These are phyloP conservation scores for Geotrichum europaeum DNA, from an alignment of 1,139 yeast species.

Conservation along the genomic window DNA sequence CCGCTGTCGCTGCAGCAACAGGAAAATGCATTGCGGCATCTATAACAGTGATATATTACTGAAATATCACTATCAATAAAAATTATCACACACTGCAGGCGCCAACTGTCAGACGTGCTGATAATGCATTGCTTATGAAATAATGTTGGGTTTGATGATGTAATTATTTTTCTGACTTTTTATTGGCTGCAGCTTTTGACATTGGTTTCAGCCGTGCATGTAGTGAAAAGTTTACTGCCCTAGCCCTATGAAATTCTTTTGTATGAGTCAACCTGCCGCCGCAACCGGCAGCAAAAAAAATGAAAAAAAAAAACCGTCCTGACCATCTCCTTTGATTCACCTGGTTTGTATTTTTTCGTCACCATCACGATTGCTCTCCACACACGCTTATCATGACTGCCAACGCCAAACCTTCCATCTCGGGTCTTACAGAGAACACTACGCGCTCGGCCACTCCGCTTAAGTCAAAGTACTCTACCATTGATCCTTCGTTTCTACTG, in stretches of 20 bases:
- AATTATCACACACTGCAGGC: background rate
- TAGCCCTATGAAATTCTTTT: background rate
- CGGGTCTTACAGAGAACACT: constrained; percentile 21
- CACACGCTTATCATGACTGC: background rate
- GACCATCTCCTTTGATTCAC: background rate
- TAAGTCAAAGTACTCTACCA: constrained; percentile 15
- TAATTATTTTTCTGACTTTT: too few relatives aligned
- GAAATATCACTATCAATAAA: background rate
- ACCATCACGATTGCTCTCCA: background rate
- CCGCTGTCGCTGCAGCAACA: background rate
- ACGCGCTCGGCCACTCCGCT: background rate
- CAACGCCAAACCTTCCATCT: constrained; percentile 1
- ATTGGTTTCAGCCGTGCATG: background rate
- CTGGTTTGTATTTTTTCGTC: background rate
- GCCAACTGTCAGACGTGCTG: background rate
- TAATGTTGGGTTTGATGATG: too few relatives aligned
- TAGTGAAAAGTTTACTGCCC: background rate
- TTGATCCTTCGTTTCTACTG: constrained; percentile 25
- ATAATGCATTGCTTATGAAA: background rate
- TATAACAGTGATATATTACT: background rate
- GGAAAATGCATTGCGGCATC: background rate
- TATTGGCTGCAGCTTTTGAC: background rate
- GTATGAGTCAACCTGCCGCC: background rate
- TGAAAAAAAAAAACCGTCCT: too few relatives aligned
- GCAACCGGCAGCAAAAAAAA: background rate